A percentile compares a stretch with the other conserved stretches of the same genome.
These are phyloP conservation scores for Fraxinus americana DNA, from an alignment of 257 asterid genomes.

Conservation along the genomic window DNA sequence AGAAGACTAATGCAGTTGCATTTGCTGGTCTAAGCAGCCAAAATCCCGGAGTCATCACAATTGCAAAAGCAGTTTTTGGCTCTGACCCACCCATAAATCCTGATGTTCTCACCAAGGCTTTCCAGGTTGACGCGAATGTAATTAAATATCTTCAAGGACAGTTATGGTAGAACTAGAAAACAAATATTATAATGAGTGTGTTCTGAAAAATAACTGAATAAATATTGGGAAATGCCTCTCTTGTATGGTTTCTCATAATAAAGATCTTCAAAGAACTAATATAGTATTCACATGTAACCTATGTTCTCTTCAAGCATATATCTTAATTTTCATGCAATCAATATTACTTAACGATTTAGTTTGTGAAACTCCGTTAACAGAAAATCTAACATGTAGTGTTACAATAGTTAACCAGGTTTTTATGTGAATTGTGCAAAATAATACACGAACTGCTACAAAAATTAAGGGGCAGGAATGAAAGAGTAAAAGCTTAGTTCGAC, in stretches of 20 bases:
- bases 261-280: too few relatives aligned
- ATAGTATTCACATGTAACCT: not conserved
- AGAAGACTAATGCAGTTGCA: not conserved
- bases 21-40: not conserved
- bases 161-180: not conserved
- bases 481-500: too few relatives aligned
- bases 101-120: not conserved
- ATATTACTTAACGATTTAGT: not conserved
- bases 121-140: not conserved
- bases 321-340: not conserved
- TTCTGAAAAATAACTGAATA: not conserved
- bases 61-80: not conserved
- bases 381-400: too few relatives aligned
- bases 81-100: not conserved
- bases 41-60: not conserved
- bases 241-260: not conserved
- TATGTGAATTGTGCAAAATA: too few relatives aligned
- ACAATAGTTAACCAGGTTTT: too few relatives aligned
- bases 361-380: not conserved
- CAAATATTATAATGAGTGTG: not conserved
- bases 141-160: not conserved
- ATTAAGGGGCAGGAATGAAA: too few relatives aligned
- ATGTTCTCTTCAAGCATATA: not conserved
- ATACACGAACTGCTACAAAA: too few relatives aligned
- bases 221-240: not conserved